Percentiles rank a stretch among this genome's conserved stretches.
phyloP scores from a whole-genome alignment of 225 moss, liverwort and hornwort genomes.

The Neckera pumila region DNA sequence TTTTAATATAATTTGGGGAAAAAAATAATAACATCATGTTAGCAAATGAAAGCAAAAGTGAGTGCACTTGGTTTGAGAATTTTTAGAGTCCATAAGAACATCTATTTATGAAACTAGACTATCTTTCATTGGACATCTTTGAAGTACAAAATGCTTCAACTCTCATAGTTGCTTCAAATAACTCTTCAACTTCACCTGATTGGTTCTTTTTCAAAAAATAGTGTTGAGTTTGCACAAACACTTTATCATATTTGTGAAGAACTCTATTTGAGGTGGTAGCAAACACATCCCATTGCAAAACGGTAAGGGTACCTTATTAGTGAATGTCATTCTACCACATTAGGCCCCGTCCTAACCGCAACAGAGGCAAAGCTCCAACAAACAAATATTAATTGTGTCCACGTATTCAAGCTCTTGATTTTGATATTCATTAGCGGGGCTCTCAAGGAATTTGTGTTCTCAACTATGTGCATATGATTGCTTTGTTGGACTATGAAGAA shows the following conservation, averaged over 20 bases:
- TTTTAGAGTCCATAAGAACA: not conserved
- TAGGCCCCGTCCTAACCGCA: accelerated
- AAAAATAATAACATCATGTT: not conserved
- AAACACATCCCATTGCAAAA: accelerated
- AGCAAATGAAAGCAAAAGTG: not conserved
- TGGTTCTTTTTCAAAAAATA: not conserved
- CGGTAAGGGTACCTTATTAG: too few species aligned
- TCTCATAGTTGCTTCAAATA: not conserved
- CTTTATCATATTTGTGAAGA: too few species aligned
- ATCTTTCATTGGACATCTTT: not conserved
- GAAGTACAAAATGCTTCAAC: not conserved
- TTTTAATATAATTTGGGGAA: accelerated
- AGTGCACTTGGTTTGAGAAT: not conserved
- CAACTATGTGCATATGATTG: not conserved
- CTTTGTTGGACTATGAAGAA: not conserved
- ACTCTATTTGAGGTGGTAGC: not conserved
- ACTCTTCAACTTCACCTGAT: not conserved
- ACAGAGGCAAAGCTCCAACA: not conserved
- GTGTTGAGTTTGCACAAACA: accelerated
- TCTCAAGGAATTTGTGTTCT: not conserved
- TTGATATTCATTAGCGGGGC: not conserved
- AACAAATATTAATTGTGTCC: not conserved
- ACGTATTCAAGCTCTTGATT: not conserved
- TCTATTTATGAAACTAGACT: not conserved
- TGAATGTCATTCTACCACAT: not conserved